phyloP scores from a whole-genome alignment of 2,329 filamentous ascomycete species.

The Verticillium alfalfae region DNA sequence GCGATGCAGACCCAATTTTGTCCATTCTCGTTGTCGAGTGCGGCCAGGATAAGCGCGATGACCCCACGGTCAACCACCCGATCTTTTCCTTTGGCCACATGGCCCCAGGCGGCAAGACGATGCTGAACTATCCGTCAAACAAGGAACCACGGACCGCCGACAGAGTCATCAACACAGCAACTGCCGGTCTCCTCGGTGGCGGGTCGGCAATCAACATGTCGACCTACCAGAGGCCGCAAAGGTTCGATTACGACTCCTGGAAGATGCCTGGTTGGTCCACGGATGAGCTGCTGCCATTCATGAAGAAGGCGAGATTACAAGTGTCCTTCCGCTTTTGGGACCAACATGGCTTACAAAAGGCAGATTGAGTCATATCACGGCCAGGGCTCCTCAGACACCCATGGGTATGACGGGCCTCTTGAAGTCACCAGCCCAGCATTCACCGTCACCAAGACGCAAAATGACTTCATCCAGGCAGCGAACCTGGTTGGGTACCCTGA shows the following conservation, averaged over 20 bases:
- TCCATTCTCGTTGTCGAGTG: slow-evolving; percentile 47
- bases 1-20: slow-evolving; percentile 40
- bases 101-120: slow-evolving; percentile 4
- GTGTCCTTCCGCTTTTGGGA: not conserved
- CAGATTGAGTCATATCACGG: slow-evolving; percentile 52
- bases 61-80: slow-evolving; percentile 41
- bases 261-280: slow-evolving; percentile 23
- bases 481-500: slow-evolving; percentile 42
- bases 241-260: slow-evolving; percentile 25
- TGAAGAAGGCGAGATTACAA: slow-evolving; percentile 19
- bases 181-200: slow-evolving; percentile 20
- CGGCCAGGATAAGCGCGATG: slow-evolving; percentile 45
- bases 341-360: not conserved
- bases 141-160: slow-evolving; percentile 13
- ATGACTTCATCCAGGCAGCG: slow-evolving; percentile 44
- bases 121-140: slow-evolving; percentile 14
- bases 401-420: slow-evolving; percentile 51
- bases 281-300: slow-evolving; percentile 21
- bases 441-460: slow-evolving; percentile 28
- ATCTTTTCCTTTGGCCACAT: slow-evolving; percentile 23
- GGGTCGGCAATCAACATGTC: slow-evolving; percentile 24
- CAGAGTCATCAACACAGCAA: slow-evolving; percentile 12
- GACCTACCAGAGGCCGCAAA: slow-evolving; percentile 22
- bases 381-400: slow-evolving; percentile 32
- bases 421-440: slow-evolving; percentile 47